These are phyloP conservation scores for Macrocybe gigantea DNA, from an alignment of 768 basidiomycete species.

Conservation along the genomic window DNA sequence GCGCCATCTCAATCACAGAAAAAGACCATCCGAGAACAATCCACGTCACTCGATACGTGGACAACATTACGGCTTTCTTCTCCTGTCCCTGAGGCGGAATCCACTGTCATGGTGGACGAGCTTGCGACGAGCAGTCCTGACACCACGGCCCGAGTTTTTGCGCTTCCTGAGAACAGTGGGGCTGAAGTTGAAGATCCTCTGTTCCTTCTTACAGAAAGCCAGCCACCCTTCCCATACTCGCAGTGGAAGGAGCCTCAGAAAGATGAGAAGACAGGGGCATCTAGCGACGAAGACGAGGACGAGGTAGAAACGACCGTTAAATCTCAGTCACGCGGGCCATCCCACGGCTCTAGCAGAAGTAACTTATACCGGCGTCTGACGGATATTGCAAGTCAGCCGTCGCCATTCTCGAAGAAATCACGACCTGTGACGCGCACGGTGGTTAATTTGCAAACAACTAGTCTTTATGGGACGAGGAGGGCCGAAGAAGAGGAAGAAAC, in stretches of 20 bases:
- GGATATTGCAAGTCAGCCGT: slow-evolving; percentile 42
- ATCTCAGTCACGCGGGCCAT: slow-evolving; percentile 2
- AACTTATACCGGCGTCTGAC: slow-evolving; percentile 42
- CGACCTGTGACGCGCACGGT: slow-evolving; percentile 23
- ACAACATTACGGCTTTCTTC: slow-evolving; percentile 13
- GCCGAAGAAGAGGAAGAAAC: slow-evolving; percentile 26
- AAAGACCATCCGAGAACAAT: slow-evolving; percentile 1
- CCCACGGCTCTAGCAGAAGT: slow-evolving; percentile 7
- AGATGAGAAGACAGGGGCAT: slow-evolving; percentile 10
- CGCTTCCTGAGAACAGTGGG: neutral
- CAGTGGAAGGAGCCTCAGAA: slow-evolving; percentile 26
- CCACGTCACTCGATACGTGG: slow-evolving; percentile 16
- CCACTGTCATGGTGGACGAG: slow-evolving; percentile 19
- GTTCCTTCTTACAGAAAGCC: slow-evolving; percentile 49
- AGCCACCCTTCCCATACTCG: slow-evolving; percentile 49
- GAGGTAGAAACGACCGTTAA: slow-evolving; percentile 28
- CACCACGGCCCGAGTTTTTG: neutral
- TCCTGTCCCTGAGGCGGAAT: slow-evolving; percentile 13
- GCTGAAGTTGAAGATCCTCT: slow-evolving; percentile 22
- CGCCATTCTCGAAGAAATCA: slow-evolving; percentile 22
- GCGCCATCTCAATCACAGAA: too few species aligned
- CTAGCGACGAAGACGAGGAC: slow-evolving; percentile 32
- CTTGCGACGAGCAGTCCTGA: slow-evolving; percentile 17
- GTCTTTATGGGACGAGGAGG: slow-evolving; percentile 32
- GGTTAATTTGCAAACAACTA: slow-evolving; percentile 20